A percentile compares a stretch with the other conserved stretches of the same genome.
These are phyloP conservation scores for Lepidopterella palustris DNA, from an alignment of 495 filamentous ascomycete genomes.

Conservation along the genomic window DNA sequence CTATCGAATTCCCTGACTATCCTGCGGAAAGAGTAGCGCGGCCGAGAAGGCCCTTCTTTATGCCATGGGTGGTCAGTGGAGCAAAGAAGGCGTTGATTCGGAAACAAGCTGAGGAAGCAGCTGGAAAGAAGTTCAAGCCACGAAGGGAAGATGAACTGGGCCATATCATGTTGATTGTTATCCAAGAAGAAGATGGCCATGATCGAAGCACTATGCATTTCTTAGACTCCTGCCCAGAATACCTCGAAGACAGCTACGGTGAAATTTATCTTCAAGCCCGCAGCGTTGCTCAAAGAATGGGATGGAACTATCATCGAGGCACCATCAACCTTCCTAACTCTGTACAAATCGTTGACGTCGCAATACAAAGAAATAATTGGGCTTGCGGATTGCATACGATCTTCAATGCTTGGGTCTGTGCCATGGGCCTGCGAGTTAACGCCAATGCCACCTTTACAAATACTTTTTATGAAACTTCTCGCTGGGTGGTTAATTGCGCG, in stretches of 20 bases:
- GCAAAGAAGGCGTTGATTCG: neutral
- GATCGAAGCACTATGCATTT: neutral
- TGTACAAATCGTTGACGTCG: neutral
- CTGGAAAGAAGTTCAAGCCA: neutral
- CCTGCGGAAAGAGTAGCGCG: neutral
- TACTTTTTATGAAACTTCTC: neutral
- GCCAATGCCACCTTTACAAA: neutral
- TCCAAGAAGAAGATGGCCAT: neutral
- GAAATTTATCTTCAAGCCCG: neutral
- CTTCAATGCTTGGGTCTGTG: constrained; percentile 17
- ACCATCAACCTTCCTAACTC: neutral
- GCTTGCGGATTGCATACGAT: constrained; percentile 5
- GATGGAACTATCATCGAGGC: neutral
- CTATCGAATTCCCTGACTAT: neutral
- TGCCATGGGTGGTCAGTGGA: neutral
- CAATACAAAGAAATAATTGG: neutral
- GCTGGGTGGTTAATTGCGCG: constrained; percentile 5
- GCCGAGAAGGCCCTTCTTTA: constrained; percentile 8
- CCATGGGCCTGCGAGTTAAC: constrained; percentile 11
- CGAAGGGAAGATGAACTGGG: neutral
- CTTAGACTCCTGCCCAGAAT: neutral
- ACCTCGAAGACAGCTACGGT: neutral
- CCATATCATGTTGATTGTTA: neutral
- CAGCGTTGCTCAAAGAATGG: neutral
- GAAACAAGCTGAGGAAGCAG: neutral